These are phyloP conservation scores for Ascochyta viciae-villosae DNA, from an alignment of 2,329 filamentous ascomycete genomes.

Conservation along the genomic window DNA sequence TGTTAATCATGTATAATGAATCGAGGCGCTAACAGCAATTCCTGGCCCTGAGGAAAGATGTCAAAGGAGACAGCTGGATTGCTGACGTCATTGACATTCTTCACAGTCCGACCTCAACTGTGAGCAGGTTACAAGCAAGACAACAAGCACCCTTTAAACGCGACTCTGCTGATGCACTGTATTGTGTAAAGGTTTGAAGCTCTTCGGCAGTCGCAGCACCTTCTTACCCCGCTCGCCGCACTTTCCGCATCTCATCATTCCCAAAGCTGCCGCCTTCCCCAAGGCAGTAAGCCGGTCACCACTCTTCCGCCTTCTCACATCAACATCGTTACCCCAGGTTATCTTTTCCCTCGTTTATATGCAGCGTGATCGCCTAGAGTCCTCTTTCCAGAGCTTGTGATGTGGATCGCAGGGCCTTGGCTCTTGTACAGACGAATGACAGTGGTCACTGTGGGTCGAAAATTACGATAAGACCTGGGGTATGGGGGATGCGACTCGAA, in stretches of 20 bases:
- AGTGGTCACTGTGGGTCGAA: neutral
- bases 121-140: neutral
- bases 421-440: slow-evolving; percentile 1
- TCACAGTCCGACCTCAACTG: neutral
- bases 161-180: neutral
- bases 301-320: neutral
- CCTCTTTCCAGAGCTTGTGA: neutral
- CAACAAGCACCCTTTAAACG: neutral
- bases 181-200: neutral
- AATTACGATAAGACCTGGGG: slow-evolving; percentile 7
- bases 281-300: slow-evolving; percentile 6
- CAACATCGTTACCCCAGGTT: neutral
- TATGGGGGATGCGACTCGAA: slow-evolving; percentile 11
- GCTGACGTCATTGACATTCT: neutral
- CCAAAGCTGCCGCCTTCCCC: slow-evolving; percentile 1
- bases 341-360: neutral
- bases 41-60: neutral
- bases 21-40: neutral
- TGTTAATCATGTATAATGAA: neutral
- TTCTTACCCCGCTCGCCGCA: slow-evolving; percentile 16
- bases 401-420: neutral
- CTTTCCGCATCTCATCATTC: neutral
- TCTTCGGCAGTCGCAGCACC: neutral
- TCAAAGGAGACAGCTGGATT: neutral
- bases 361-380: neutral